A percentile compares a stretch with the other conserved stretches of the same genome.
Evolutionary conservation across 208 protist genomes (phyloP).

Genomic region (Trypanosomatidae sp.): DNA sequence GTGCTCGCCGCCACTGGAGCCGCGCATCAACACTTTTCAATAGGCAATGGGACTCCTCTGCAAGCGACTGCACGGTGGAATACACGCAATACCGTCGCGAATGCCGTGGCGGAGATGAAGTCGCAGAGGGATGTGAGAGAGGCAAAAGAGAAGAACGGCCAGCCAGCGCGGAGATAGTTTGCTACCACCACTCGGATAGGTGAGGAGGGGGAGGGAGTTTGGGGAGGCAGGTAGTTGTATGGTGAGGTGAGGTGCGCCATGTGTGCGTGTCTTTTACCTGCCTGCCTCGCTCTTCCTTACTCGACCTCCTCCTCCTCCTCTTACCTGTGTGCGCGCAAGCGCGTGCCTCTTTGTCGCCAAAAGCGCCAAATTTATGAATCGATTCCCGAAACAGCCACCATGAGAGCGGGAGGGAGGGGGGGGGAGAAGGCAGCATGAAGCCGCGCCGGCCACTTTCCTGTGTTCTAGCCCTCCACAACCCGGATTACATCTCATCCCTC

Average conservation of each 20-base stretch:
- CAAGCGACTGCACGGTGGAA: not conserved
- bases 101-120: slow-evolving; percentile 28
- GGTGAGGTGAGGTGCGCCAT: not conserved
- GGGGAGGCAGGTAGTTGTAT: not conserved
- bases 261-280: not conserved
- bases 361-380: not conserved
- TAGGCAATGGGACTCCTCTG: not conserved
- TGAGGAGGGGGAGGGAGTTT: not conserved
- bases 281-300: too few species aligned
- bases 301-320: not conserved
- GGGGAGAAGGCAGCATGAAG: not conserved
- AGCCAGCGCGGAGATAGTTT: not conserved
- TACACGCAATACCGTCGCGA: slow-evolving; percentile 8
- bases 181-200: not conserved
- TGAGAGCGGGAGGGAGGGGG: not conserved
- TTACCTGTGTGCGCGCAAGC: not conserved
- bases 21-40: slow-evolving; percentile 14
- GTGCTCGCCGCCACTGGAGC: not conserved
- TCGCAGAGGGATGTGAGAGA: slow-evolving; percentile 7
- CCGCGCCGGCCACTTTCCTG: not conserved
- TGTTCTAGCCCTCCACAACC: not conserved
- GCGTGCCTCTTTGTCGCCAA: not conserved
- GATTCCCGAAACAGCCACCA: not conserved
- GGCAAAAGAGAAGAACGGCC: not conserved
- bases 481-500: not conserved